Conservation (phyloP, 768 basidiomycete species). For the Naganishia kalamii region DNA sequence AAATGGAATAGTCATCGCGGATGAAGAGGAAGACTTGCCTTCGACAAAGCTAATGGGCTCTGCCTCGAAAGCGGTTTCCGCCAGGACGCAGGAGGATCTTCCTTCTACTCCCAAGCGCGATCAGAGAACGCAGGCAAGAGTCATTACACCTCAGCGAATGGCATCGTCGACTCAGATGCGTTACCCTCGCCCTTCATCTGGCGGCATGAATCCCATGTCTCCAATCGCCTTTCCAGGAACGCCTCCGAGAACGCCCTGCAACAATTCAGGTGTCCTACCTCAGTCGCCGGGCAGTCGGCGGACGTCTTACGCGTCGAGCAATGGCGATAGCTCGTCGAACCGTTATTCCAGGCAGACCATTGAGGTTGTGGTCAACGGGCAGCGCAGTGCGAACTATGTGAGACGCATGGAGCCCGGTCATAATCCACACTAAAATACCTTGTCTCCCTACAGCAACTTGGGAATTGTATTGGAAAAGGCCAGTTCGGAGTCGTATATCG, state of each 20-base stretch:
- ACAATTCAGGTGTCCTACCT: not conserved
- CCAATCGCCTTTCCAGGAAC: not conserved
- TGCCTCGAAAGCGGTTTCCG: too few relatives aligned
- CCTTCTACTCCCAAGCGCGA: not conserved
- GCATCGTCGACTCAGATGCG: not conserved
- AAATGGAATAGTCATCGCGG: not conserved
- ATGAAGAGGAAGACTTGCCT: not conserved
- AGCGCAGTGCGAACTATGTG: conserved; percentile 18
- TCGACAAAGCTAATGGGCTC: too few relatives aligned
- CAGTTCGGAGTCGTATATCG: conserved; percentile 96
- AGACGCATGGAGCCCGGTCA: too few relatives aligned
- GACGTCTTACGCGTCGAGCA: conserved; percentile 14
- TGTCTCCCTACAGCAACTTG: too few relatives aligned
- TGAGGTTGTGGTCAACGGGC: conserved; percentile 7
- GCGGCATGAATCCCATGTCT: not conserved
- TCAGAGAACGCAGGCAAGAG: not conserved
- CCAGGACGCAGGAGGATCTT: too few relatives aligned
- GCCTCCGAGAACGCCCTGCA: conserved; percentile 2
- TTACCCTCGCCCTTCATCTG: not conserved
- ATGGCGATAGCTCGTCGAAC: not conserved
- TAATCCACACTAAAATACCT: too few relatives aligned
- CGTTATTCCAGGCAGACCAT: conserved; percentile 3
- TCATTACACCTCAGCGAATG: not conserved
- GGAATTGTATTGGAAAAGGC: conserved; percentile 92
- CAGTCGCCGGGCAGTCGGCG: conserved; percentile 12